Evolutionary conservation across 2,329 filamentous ascomycete genomes (phyloP).

Genomic region (Exophiala sp.): DNA sequence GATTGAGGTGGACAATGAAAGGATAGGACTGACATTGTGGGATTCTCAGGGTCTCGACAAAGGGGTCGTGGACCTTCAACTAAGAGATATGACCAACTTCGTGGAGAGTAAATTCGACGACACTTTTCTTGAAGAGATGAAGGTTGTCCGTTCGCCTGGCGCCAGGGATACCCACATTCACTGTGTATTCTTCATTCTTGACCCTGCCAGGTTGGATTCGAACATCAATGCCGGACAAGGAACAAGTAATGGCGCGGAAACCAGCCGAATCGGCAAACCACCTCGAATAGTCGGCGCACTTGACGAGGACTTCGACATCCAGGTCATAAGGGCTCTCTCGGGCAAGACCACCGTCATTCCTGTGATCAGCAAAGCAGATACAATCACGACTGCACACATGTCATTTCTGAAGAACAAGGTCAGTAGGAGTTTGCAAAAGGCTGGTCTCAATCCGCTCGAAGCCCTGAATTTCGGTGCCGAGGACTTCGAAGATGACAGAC

Average conservation of each 20-base stretch:
- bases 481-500: constrained; percentile 63
- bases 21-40: constrained; percentile 90
- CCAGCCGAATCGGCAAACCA: constrained; percentile 44
- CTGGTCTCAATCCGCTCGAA: constrained; percentile 83
- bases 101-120: constrained; percentile 98
- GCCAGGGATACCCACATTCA: constrained; percentile 97
- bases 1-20: constrained; percentile 88
- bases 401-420: constrained; percentile 83
- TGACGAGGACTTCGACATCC: constrained; percentile 85
- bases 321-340: constrained; percentile 81
- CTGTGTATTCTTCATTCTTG: constrained; percentile 86
- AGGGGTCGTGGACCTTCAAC: constrained; percentile 88
- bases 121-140: constrained; percentile 95
- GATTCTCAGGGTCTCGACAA: constrained; percentile 94
- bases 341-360: constrained; percentile 95
- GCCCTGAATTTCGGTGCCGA: constrained; percentile 81
- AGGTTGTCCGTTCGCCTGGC: constrained; percentile 88
- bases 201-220: constrained; percentile 78
- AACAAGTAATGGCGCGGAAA: constrained; percentile 51
- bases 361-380: constrained; percentile 94
- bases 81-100: constrained; percentile 87
- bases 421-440: constrained; percentile 79
- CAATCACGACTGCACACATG: constrained; percentile 95
- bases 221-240: constrained; percentile 66
- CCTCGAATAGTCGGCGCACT: constrained; percentile 60